A percentile compares a stretch with the other conserved stretches of the same genome.
Evolutionary conservation across 2,329 filamentous ascomycete genomes (phyloP).

Genomic region (Colletotrichum musae): DNA sequence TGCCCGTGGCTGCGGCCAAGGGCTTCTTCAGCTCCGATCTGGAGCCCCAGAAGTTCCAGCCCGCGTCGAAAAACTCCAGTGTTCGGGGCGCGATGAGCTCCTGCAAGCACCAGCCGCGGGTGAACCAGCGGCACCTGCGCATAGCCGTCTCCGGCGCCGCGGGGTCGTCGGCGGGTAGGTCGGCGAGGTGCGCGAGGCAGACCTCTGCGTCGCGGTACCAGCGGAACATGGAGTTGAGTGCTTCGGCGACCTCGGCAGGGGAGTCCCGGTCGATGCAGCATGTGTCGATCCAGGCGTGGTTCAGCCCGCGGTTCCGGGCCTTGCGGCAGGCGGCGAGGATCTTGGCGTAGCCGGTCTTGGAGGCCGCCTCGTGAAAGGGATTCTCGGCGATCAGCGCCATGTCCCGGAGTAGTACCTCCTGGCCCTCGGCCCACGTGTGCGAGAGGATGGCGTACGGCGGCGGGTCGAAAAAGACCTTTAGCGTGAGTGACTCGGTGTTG

Average conservation of each 20-base stretch:
- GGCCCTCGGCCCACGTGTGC: constrained; percentile 46
- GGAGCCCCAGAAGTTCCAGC: background rate
- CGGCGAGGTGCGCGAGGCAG: background rate
- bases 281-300: constrained; percentile 14
- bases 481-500: background rate
- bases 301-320: accelerated
- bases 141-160: constrained; percentile 39
- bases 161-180: background rate
- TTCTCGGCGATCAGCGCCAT: background rate
- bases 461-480: accelerated
- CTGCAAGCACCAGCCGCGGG: constrained; percentile 1
- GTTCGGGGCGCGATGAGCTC: background rate
- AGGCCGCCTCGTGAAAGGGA: accelerated
- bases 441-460: constrained; percentile 50
- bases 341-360: background rate
- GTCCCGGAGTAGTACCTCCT: constrained; percentile 45
- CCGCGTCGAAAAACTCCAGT: background rate
- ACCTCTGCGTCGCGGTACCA: background rate
- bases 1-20: background rate
- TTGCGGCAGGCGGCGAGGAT: background rate
- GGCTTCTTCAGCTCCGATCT: accelerated
- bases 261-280: constrained; percentile 19
- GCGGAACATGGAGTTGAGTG: constrained; percentile 40
- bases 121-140: background rate
- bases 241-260: constrained; percentile 40